Conservation (phyloP, 257 asterid species). For the Cynanchum wilfordii region DNA sequence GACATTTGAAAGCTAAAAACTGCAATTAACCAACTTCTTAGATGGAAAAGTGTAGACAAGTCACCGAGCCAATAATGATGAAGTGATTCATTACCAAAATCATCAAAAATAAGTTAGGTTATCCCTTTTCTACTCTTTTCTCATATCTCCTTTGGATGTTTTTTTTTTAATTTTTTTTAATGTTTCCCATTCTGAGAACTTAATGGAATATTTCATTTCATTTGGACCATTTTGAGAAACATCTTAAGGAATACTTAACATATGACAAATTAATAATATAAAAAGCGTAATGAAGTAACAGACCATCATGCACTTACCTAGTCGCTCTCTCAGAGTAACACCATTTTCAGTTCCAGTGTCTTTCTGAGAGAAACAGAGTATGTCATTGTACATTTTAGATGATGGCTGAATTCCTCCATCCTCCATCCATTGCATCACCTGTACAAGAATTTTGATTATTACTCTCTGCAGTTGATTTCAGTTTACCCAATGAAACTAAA, state of each 20-base stretch:
- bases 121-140: neutral
- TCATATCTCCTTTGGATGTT: neutral
- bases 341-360: constrained; percentile 55
- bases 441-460: constrained; percentile 19
- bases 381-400: constrained; percentile 43
- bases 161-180: too few species aligned
- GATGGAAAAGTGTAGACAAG: too few species aligned
- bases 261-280: neutral
- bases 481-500: neutral
- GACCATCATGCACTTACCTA: constrained; percentile 34
- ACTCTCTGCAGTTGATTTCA: neutral
- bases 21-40: neutral
- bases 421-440: constrained; percentile 98
- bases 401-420: constrained; percentile 73
- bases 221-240: neutral
- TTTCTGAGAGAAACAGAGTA: constrained; percentile 56
- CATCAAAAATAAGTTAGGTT: neutral
- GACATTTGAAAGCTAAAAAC: neutral
- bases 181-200: neutral
- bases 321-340: constrained; percentile 45
- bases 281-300: neutral
- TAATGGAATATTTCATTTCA: neutral
- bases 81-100: too few species aligned
- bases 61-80: too few species aligned
- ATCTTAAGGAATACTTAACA: neutral